Percentiles rank a stretch among this genome's conserved stretches.
These are phyloP conservation scores for Gigaspora rosea DNA, from an alignment of 192 early-diverging fungal species.

Conservation along the genomic window DNA sequence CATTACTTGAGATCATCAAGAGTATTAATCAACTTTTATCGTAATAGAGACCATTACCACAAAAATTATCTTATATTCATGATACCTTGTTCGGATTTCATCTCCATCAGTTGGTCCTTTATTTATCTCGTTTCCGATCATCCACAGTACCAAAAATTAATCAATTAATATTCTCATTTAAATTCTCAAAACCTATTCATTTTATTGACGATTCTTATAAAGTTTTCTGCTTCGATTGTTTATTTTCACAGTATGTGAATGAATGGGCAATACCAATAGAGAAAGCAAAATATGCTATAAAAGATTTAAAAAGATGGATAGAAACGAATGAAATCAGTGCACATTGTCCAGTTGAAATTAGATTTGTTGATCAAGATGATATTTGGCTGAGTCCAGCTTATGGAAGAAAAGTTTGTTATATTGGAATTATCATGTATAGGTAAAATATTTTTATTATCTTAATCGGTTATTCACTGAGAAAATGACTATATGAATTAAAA, in stretches of 20 bases:
- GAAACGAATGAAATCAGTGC: slow-evolving; percentile 47
- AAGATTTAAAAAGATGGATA: slow-evolving; percentile 56
- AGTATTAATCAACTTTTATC: neutral
- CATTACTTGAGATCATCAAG: neutral
- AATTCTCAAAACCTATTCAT: slow-evolving; percentile 50
- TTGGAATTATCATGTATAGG: slow-evolving; percentile 79
- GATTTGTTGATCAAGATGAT: slow-evolving; percentile 68
- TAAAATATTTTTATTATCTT: neutral
- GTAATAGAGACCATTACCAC: neutral
- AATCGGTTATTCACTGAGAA: too few relatives aligned
- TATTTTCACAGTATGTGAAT: slow-evolving; percentile 69
- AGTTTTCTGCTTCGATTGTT: slow-evolving; percentile 71
- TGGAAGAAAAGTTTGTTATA: slow-evolving; percentile 66
- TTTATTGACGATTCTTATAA: slow-evolving; percentile 65
- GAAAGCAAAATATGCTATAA: slow-evolving; percentile 54
- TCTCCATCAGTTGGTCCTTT: slow-evolving; percentile 59
- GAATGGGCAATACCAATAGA: slow-evolving; percentile 78
- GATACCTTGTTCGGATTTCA: slow-evolving; percentile 44
- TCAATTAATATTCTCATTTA: slow-evolving; percentile 55
- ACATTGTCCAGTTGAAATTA: slow-evolving; percentile 74
- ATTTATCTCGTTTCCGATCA: slow-evolving; percentile 55
- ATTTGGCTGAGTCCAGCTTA: slow-evolving; percentile 77
- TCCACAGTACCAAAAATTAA: slow-evolving; percentile 51
- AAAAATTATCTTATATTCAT: slow-evolving; percentile 11
- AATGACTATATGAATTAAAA: too few relatives aligned